Conservation (phyloP, 441 rosid genomes). For the Populus tomentosa region DNA sequence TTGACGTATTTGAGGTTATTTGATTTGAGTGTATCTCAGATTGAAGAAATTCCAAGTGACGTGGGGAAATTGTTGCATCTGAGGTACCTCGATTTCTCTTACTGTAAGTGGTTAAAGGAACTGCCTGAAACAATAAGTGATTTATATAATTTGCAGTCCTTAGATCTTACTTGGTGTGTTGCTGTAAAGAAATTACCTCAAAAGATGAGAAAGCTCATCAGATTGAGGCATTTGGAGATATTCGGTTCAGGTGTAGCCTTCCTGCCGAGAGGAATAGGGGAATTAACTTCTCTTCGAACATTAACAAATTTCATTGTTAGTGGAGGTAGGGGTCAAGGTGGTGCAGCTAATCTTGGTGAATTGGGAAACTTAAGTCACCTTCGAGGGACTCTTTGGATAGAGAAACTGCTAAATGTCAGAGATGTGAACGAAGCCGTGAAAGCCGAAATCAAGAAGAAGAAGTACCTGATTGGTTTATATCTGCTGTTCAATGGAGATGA, state of each 20-base stretch:
- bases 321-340: neutral
- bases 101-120: neutral
- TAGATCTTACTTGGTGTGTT: neutral
- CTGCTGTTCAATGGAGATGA: neutral
- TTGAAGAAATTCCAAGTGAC: neutral
- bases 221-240: neutral
- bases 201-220: neutral
- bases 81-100: slow-evolving; percentile 14
- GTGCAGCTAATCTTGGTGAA: neutral
- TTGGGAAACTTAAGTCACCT: slow-evolving; percentile 10
- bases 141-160: neutral
- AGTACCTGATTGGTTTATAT: neutral
- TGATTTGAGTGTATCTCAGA: neutral
- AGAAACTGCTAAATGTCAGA: neutral
- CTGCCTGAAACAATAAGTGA: neutral
- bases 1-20: slow-evolving; percentile 1
- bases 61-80: slow-evolving; percentile 5
- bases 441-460: slow-evolving; percentile 13
- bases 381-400: neutral
- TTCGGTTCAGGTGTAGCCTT: neutral
- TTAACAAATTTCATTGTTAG: neutral
- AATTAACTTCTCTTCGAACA: neutral
- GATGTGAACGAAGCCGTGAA: neutral
- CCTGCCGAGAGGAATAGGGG: neutral
- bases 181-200: neutral